Percentiles rank a stretch among this genome's conserved stretches.
Conservation (phyloP, 805 yeast genomes). For the Naumovozyma baii region DNA sequence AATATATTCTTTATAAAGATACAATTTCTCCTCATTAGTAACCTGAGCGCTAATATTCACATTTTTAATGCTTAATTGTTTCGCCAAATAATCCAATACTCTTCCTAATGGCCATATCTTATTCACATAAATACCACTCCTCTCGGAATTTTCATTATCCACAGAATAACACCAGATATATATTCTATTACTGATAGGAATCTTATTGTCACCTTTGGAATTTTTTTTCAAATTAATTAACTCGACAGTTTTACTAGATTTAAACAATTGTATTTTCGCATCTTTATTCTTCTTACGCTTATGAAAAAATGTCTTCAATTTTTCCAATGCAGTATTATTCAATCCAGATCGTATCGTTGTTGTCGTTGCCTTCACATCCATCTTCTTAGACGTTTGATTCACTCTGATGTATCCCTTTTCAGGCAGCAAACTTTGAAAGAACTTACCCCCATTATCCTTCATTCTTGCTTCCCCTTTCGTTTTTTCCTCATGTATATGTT, state of each 20-base stretch:
- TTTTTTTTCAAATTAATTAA: constrained; percentile 13
- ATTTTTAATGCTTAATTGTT: constrained; percentile 18
- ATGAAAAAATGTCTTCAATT: constrained; percentile 19
- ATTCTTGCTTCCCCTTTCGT: not conserved
- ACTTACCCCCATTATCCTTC: constrained; percentile 12
- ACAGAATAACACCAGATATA: constrained; percentile 19
- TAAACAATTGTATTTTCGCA: too few relatives aligned
- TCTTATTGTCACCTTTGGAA: constrained; percentile 22
- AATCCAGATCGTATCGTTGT: constrained; percentile 7
- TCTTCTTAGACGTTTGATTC: not conserved
- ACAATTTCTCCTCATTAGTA: constrained; percentile 16
- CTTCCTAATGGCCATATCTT: constrained; percentile 29
- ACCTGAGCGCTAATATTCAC: constrained; percentile 11
- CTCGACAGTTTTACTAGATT: constrained; percentile 9
- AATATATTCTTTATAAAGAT: constrained; percentile 13
- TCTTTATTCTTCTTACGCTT: not conserved
- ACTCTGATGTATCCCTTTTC: constrained; percentile 22
- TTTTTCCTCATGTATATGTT: constrained; percentile 2
- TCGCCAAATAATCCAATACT: constrained; percentile 24
- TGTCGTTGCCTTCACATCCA: not conserved
- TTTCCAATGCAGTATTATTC: constrained; percentile 19
- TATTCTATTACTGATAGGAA: constrained; percentile 21
- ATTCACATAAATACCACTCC: constrained; percentile 16
- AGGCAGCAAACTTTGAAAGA: constrained; percentile 24
- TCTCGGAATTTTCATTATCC: constrained; percentile 7